Evolutionary conservation across 306 rosid species (phyloP).

Genomic region (Leucaena leucocephala): DNA sequence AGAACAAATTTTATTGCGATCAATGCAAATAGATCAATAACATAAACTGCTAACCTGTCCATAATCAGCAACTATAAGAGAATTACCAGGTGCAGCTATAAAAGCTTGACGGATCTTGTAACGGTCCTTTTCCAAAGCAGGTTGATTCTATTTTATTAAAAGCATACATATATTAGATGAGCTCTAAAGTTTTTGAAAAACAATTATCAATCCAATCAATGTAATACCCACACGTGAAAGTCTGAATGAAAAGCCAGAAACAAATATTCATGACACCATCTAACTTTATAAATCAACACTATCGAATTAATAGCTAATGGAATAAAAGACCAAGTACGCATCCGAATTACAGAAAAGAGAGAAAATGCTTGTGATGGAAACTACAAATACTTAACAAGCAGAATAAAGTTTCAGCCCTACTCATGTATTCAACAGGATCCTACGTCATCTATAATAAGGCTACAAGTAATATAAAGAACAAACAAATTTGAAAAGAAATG

Average conservation of each 20-base stretch:
- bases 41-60: constrained; percentile 75
- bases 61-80: constrained; percentile 94
- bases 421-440: background rate
- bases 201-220: background rate
- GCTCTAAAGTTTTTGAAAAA: constrained; percentile 25
- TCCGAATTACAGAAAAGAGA: constrained; percentile 19
- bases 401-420: background rate
- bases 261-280: constrained; percentile 14
- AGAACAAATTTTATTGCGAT: constrained; percentile 25
- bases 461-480: background rate
- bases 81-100: constrained; percentile 88
- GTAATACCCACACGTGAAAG: constrained; percentile 20
- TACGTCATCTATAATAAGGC: background rate
- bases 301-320: background rate
- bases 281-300: background rate
- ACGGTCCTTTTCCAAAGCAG: constrained; percentile 95
- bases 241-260: constrained; percentile 10
- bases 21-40: constrained; percentile 22
- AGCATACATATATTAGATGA: constrained; percentile 31
- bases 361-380: background rate
- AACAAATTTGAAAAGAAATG: background rate
- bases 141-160: constrained; percentile 74
- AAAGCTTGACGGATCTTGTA: constrained; percentile 97
- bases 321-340: constrained; percentile 22
- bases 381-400: background rate